Conservation (phyloP, 176 grass and related monocot genomes). For the Saccharum spontaneum region DNA sequence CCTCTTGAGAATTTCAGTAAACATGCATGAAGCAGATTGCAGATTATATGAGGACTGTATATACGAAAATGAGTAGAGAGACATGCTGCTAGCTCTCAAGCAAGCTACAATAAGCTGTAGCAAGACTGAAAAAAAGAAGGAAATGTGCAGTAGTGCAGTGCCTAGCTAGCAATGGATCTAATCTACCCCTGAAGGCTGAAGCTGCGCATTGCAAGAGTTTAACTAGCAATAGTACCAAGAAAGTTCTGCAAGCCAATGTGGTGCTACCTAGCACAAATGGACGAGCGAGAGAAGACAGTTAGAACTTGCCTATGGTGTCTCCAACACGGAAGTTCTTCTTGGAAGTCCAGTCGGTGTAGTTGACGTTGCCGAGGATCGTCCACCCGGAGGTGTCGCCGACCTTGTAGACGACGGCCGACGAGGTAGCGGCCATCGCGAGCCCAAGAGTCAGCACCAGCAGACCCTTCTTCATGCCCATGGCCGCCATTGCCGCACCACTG, state of each 20-base stretch:
- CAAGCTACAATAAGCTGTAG: neutral
- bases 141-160: neutral
- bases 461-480: constrained; percentile 2
- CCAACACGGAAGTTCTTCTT: constrained; percentile 51
- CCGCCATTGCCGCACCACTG: constrained; percentile 8
- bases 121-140: neutral
- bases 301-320: constrained; percentile 64
- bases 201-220: neutral
- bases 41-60: neutral
- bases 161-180: neutral
- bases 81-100: too few species aligned
- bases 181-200: neutral
- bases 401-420: constrained; percentile 54
- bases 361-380: constrained; percentile 71
- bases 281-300: neutral
- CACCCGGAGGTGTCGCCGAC: constrained; percentile 74
- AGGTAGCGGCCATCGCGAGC: constrained; percentile 35
- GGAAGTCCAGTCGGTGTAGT: constrained; percentile 65
- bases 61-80: neutral
- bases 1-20: neutral
- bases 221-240: neutral
- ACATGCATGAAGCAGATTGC: neutral
- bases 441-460: constrained; percentile 47
- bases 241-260: neutral
- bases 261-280: neutral